Percentiles rank a stretch among this genome's conserved stretches.
phyloP scores from a whole-genome alignment of 1,284 basidiomycete species.

The Wallemia mellicola region DNA sequence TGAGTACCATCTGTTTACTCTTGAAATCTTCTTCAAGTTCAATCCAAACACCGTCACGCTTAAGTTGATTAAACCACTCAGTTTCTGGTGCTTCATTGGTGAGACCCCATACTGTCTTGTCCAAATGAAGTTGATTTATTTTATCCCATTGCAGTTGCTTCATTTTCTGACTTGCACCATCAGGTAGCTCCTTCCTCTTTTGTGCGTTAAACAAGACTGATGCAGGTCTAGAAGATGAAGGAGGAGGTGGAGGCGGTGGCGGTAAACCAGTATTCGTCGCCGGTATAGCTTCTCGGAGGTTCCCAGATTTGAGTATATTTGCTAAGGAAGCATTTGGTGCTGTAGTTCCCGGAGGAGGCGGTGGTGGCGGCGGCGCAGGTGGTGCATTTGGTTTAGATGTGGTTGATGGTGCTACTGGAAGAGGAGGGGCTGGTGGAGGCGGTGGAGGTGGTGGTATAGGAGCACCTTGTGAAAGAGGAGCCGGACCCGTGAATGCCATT shows the following conservation, averaged over 20 bases:
- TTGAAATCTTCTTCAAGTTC: conserved; percentile 98
- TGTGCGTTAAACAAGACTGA: conserved; percentile 22
- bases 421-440: conserved; percentile 9
- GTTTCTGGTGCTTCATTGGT: conserved; percentile 37
- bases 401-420: conserved; percentile 19
- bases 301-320: neutral
- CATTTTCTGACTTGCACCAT: conserved; percentile 69
- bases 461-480: conserved; percentile 10
- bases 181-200: conserved; percentile 52
- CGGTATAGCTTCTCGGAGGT: neutral
- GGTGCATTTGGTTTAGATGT: conserved; percentile 9
- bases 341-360: conserved; percentile 1
- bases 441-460: conserved; percentile 3
- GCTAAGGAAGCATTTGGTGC: conserved; percentile 1
- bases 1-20: conserved; percentile 71
- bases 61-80: conserved; percentile 46
- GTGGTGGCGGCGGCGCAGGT: conserved; percentile 9
- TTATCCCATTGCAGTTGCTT: conserved; percentile 99
- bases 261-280: conserved; percentile 12
- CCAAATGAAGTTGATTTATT: conserved; percentile 43
- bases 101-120: conserved; percentile 59
- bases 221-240: conserved; percentile 9
- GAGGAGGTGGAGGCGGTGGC: conserved; percentile 19
- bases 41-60: conserved; percentile 51
- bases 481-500: conserved; percentile 14